Percentiles rank a stretch among this genome's conserved stretches.
These are phyloP conservation scores for Populus tomentosa DNA, from an alignment of 441 rosid genomes.

Conservation along the genomic window DNA sequence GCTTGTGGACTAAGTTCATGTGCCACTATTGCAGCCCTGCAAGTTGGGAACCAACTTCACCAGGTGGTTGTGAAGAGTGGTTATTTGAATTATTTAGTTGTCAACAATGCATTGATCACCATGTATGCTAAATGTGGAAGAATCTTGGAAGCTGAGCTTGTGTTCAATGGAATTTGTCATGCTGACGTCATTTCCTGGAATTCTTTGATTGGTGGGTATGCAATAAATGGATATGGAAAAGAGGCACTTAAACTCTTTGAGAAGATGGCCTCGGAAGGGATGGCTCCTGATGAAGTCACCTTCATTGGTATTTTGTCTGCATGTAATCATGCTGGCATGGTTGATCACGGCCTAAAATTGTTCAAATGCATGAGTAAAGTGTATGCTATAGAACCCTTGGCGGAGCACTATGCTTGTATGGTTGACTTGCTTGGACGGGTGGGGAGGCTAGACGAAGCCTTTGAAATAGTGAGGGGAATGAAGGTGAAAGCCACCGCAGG, in stretches of 20 bases:
- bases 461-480: slow-evolving; percentile 25
- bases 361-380: slow-evolving; percentile 27
- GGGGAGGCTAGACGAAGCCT: slow-evolving; percentile 32
- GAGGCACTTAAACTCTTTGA: slow-evolving; percentile 27
- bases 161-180: slow-evolving; percentile 18
- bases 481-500: slow-evolving; percentile 19
- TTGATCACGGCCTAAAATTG: slow-evolving; percentile 22
- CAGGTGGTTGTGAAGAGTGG: slow-evolving; percentile 26
- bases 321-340: slow-evolving; percentile 31
- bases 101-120: slow-evolving; percentile 35
- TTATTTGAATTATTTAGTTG: slow-evolving; percentile 18
- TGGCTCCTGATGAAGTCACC: slow-evolving; percentile 28
- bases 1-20: slow-evolving; percentile 34
- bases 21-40: slow-evolving; percentile 32
- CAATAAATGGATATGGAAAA: slow-evolving; percentile 27
- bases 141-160: slow-evolving; percentile 16
- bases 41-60: slow-evolving; percentile 34
- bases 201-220: slow-evolving; percentile 35
- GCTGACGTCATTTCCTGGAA: slow-evolving; percentile 37
- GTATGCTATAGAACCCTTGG: slow-evolving; percentile 19
- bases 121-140: slow-evolving; percentile 44
- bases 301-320: slow-evolving; percentile 31
- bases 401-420: slow-evolving; percentile 33
- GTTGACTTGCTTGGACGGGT: slow-evolving; percentile 34
- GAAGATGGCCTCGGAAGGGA: slow-evolving; percentile 19